Base-by-base conservation (phyloP, 768 basidiomycete genomes). In the Pulveroboletus frians region DNA sequence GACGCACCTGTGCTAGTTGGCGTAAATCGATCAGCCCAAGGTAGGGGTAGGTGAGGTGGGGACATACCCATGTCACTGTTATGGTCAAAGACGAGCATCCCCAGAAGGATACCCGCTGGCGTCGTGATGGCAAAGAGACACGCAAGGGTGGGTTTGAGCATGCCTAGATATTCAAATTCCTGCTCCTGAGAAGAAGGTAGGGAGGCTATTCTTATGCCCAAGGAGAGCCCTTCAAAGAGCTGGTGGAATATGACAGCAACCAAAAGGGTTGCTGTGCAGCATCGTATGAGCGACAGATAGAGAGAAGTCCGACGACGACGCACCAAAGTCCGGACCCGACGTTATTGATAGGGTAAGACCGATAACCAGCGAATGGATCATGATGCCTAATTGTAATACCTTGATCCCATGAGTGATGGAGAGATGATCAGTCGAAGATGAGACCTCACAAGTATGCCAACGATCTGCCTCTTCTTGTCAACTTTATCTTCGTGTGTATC, bases 321-420 rank as follows among this genome's bases (percentile, higher is more conserved):
- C 50, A 88, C 87, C 75, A 52, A 91, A 89, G 46, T 88, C 86
- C 1, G 78, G 56, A 15, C 86, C 84, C 5, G 76, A 71, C 4
- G 85, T 79, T 47, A 91, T 78, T 1, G 85, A 77, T 17, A 91
- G 70, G 4, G 89, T 91, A 18, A 91, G 63, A 2, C 89, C 89
- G 49, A 92, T 88, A 29, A 91, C 79, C 39, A 92, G 62, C 3
- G 89, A 85, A 61, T 92, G 81, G 42, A 93, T 75, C 88, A 93
- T 85, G 58, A 94, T 88, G 39, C 92, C 81, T 2, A 86, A 60
- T 77, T 94, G 85, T 31, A 94, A 71, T 29, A 88, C 81, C 88
- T 90, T 44, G 39, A 27, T 27, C 8, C 7, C 10, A 39, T 53
- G n/a, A 59, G 42, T 29, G 27, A 13, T 13, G 29, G 31, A 17